phyloP scores from a whole-genome alignment of 805 yeast species.

The Tetrapisispora taiwanensis region DNA sequence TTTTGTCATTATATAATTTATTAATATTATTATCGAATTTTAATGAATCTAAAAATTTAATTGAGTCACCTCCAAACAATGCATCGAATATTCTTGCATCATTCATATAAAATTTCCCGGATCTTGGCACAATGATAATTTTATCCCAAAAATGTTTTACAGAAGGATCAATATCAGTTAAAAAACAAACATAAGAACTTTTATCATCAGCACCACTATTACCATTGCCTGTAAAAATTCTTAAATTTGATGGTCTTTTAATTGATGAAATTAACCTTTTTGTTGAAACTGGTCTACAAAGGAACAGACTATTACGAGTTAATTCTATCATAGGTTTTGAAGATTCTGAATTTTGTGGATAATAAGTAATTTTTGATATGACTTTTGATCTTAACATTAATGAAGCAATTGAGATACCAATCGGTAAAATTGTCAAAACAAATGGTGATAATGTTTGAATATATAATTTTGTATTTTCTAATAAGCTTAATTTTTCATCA shows the following conservation, averaged over 20 bases:
- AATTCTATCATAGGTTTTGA: slow-evolving; percentile 14
- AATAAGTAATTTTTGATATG: slow-evolving; percentile 18
- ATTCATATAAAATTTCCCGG: slow-evolving; percentile 21
- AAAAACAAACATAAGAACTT: slow-evolving; percentile 19
- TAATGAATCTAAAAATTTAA: background rate
- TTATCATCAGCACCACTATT: slow-evolving; percentile 25
- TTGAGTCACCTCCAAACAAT: slow-evolving; percentile 20
- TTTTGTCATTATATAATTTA: background rate
- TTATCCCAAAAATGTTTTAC: slow-evolving; percentile 13
- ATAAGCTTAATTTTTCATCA: slow-evolving; percentile 6
- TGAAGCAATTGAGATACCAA: slow-evolving; percentile 18
- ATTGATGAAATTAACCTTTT: slow-evolving; percentile 11
- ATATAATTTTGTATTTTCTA: slow-evolving; percentile 5
- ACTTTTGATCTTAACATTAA: slow-evolving; percentile 19
- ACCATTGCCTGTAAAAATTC: slow-evolving; percentile 25
- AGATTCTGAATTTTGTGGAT: slow-evolving; percentile 12
- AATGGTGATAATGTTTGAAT: slow-evolving; percentile 18
- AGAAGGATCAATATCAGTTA: slow-evolving; percentile 11
- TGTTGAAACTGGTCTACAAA: slow-evolving; percentile 11
- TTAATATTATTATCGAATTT: background rate
- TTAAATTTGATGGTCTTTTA: slow-evolving; percentile 11
- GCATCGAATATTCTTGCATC: slow-evolving; percentile 26
- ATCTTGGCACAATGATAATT: slow-evolving; percentile 21
- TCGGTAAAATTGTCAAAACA: slow-evolving; percentile 19
- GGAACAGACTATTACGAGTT: slow-evolving; percentile 16